A percentile compares a stretch with the other conserved stretches of the same genome.
These are phyloP conservation scores for Tuber magnatum DNA, from an alignment of 495 filamentous ascomycete genomes.

Conservation along the genomic window DNA sequence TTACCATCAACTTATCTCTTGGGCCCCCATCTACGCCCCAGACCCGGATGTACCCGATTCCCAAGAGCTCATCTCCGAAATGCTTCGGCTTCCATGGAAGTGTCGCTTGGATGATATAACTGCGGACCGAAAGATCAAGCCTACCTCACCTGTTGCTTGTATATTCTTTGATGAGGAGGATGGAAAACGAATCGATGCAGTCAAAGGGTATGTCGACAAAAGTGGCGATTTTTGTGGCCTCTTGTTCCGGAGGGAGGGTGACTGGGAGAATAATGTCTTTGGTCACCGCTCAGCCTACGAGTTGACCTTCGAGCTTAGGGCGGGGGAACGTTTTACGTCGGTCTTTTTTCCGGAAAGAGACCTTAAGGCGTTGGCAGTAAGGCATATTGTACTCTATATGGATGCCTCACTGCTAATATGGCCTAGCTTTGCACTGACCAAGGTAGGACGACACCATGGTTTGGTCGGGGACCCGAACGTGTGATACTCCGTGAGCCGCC, in stretches of 20 bases:
- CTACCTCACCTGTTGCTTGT: slow-evolving; percentile 26
- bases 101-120: slow-evolving; percentile 24
- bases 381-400: not conserved
- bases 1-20: slow-evolving; percentile 35
- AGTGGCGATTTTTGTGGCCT: slow-evolving; percentile 37
- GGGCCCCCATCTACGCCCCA: slow-evolving; percentile 35
- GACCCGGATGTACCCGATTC: slow-evolving; percentile 3
- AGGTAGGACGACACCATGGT: slow-evolving; percentile 38
- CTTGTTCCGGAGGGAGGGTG: slow-evolving; percentile 29
- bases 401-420: slow-evolving; percentile 12
- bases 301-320: slow-evolving; percentile 28
- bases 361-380: slow-evolving; percentile 34
- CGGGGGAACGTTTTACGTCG: slow-evolving; percentile 34
- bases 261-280: slow-evolving; percentile 33
- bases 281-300: slow-evolving; percentile 37
- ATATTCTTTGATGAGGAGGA: slow-evolving; percentile 31
- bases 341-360: slow-evolving; percentile 26
- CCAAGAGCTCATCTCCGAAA: slow-evolving; percentile 15
- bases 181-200: slow-evolving; percentile 26
- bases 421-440: slow-evolving; percentile 36
- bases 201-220: slow-evolving; percentile 38
- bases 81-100: slow-evolving; percentile 36
- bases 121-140: slow-evolving; percentile 13
- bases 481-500: slow-evolving; percentile 5
- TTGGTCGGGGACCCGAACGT: slow-evolving; percentile 22